These are phyloP conservation scores for Phialophora tarda DNA, from an alignment of 2,329 filamentous ascomycete species.

Conservation along the genomic window DNA sequence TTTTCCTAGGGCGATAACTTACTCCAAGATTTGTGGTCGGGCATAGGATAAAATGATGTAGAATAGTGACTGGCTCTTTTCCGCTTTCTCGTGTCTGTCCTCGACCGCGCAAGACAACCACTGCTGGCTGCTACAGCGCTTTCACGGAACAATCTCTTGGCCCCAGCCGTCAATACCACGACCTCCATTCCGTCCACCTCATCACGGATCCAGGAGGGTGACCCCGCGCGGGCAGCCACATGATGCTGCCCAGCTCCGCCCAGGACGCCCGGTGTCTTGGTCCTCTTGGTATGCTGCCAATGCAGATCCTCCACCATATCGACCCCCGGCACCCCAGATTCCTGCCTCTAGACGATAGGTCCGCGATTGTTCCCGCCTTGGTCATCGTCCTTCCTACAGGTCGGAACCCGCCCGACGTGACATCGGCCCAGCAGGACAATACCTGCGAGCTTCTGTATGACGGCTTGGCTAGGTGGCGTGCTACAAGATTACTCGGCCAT, in stretches of 20 bases:
- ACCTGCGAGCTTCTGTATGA: background rate
- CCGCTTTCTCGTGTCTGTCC: background rate
- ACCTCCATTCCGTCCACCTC: background rate
- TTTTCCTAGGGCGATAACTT: no score
- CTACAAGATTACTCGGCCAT: conserved; percentile 23
- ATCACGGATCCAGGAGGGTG: background rate
- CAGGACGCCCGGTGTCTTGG: conserved; percentile 14
- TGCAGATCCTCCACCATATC: background rate
- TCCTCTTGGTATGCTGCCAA: conserved; percentile 17
- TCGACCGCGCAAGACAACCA: background rate
- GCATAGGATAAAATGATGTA: no score
- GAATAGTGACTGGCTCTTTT: background rate
- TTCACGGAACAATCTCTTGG: background rate
- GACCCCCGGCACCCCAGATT: conserved; percentile 15
- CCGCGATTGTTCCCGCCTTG: conserved; percentile 4
- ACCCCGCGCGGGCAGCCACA: background rate
- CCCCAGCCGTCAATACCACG: background rate
- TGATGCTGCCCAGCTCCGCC: conserved; percentile 17
- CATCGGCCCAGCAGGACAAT: conserved; percentile 12
- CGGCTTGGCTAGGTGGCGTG: conserved; percentile 9
- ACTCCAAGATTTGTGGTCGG: no score
- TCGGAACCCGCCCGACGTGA: conserved; percentile 3
- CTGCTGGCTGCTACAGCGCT: background rate
- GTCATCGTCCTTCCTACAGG: background rate
- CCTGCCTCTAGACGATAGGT: conserved; percentile 6